These are phyloP conservation scores for Penicillium steckii DNA, from an alignment of 495 filamentous ascomycete genomes.

Conservation along the genomic window DNA sequence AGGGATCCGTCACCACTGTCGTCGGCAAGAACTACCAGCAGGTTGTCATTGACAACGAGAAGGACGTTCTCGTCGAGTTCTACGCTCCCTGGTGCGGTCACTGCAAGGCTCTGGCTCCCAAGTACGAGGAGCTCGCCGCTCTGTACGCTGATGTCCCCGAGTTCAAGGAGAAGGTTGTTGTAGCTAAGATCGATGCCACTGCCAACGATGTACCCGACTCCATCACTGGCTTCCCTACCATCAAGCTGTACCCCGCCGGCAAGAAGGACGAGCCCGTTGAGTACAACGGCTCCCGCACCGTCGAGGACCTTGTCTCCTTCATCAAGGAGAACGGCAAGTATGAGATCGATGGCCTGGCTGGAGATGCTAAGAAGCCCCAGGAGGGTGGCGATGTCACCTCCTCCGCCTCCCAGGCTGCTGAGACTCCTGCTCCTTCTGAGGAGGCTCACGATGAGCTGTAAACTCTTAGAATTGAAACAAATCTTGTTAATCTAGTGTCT, in stretches of 20 bases:
- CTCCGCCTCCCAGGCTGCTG: conserved; percentile 22
- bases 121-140: conserved; percentile 78
- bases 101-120: conserved; percentile 87
- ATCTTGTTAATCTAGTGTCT: conserved; percentile 12
- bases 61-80: conserved; percentile 98
- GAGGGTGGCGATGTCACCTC: conserved; percentile 27
- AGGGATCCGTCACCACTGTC: conserved; percentile 82
- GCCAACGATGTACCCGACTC: conserved; percentile 95
- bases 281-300: conserved; percentile 83
- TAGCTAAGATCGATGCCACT: conserved; percentile 98
- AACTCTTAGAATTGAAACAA: conserved; percentile 24
- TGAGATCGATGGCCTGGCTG: conserved; percentile 63
- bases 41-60: conserved; percentile 85
- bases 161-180: conserved; percentile 76
- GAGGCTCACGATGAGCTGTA: conserved; percentile 45
- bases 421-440: conserved; percentile 32
- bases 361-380: conserved; percentile 40
- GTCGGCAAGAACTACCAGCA: conserved; percentile 95
- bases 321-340: conserved; percentile 93
- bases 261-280: conserved; percentile 80
- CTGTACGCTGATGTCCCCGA: conserved; percentile 72
- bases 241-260: conserved; percentile 95
- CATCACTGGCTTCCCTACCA: conserved; percentile 97
- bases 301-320: conserved; percentile 93
- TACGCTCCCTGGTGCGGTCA: conserved; percentile 99